Percentiles rank a stretch among this genome's conserved stretches.
phyloP scores from a whole-genome alignment of 805 yeast genomes.

The Candida anglica region DNA sequence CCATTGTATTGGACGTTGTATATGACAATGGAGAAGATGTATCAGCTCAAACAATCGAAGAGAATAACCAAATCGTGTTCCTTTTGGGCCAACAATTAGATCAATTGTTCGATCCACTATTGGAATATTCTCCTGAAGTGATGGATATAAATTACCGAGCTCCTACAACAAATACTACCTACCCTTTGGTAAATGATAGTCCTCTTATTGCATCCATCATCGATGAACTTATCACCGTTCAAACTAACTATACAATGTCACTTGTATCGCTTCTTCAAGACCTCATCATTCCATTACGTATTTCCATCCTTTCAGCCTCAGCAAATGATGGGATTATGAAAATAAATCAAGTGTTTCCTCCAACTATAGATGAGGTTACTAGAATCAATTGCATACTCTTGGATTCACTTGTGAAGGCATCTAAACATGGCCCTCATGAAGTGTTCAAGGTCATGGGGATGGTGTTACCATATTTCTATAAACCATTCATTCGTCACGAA shows the following conservation, averaged over 20 bases:
- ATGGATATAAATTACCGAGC: constrained; percentile 68
- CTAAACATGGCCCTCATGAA: constrained; percentile 69
- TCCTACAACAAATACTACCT: constrained; percentile 31
- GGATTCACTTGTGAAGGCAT: constrained; percentile 67
- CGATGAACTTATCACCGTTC: constrained; percentile 64
- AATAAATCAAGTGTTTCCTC: constrained; percentile 82
- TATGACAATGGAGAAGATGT: constrained; percentile 48
- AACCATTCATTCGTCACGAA: constrained; percentile 90
- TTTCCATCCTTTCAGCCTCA: constrained; percentile 56
- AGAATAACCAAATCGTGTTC: constrained; percentile 73
- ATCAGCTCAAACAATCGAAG: constrained; percentile 41
- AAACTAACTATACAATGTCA: constrained; percentile 67
- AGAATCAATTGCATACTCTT: constrained; percentile 82
- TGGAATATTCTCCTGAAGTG: constrained; percentile 89
- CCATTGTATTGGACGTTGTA: constrained; percentile 68
- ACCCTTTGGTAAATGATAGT: constrained; percentile 12
- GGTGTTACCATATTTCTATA: constrained; percentile 85
- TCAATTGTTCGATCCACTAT: constrained; percentile 81
- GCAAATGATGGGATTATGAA: constrained; percentile 55
- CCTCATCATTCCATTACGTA: constrained; percentile 73
- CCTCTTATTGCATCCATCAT: constrained; percentile 49
- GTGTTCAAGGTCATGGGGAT: constrained; percentile 75
- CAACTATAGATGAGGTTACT: constrained; percentile 91
- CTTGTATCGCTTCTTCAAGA: constrained; percentile 75
- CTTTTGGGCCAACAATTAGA: constrained; percentile 82